Evolutionary conservation across 1,284 basidiomycete species (phyloP), one percentile per base, ranked within the genome.

Genomic region (Leccinum variabile): DNA sequence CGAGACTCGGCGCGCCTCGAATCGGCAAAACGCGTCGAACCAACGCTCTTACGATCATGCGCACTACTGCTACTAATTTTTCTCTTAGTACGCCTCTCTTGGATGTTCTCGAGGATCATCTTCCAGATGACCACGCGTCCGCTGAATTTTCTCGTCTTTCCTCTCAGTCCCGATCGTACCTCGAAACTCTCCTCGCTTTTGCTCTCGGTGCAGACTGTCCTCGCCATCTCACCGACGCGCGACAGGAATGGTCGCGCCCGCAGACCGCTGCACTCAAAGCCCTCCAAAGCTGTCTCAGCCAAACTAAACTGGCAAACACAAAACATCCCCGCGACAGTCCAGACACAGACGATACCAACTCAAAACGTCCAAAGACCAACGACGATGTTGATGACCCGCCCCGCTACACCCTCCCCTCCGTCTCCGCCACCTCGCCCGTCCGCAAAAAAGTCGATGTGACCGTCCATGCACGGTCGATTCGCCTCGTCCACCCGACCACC

Each of bases 401-500:
- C 0, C 65, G 82, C 5, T 86, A 81, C 74, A 83, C 84, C 3
- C 76, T 90, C 5, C 83, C 86, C 41, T 74, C 82, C 30, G 73
- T 90, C 56, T 89, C 88, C 25, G 77, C 82, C 11, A 84, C 85
- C 10, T 83, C 88, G 0, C 88, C 89, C n/a, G 71, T 90, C 49
- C 84, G 89, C 57, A 89, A 88, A 76, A 89, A 89, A 66, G 81
- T 87, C 25, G 82, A 89, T 68, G 80, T 90, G 65, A 81, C 81
- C 14, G 75, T 89, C 49, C 80, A 83, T 66, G 67, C 74, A 14
- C 73, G 76, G 18, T 77, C 81, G 5, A 77, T 90, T 54, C 78
- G 76, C 4, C 81, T 90, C 65, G 73, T 76, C 14, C 78, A 86
- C 69, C 76, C 84, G 1, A 66, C 75, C 1, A 81, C 83, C 0